Percentiles rank a stretch among this genome's conserved stretches.
phyloP scores from a whole-genome alignment of 2,329 filamentous ascomycete genomes.

The Neopestalotiopsis sp. region DNA sequence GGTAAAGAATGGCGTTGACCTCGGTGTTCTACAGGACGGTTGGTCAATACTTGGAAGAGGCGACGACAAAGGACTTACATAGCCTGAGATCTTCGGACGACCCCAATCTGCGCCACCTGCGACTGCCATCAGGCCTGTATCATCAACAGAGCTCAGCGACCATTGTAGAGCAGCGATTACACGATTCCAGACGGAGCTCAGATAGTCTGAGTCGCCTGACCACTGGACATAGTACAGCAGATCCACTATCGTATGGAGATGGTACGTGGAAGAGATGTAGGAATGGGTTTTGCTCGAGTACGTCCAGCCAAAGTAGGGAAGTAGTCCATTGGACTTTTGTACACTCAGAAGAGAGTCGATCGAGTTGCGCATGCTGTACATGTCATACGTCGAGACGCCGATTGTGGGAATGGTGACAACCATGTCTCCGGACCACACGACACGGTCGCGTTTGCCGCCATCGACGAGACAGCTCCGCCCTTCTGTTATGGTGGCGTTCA shows the following conservation, averaged over 20 bases:
- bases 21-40: too few species aligned
- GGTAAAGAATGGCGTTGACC: constrained; percentile 57
- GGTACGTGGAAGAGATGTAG: constrained; percentile 51
- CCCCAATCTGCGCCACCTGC: constrained; percentile 56
- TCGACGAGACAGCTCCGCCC: constrained; percentile 45
- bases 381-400: constrained; percentile 58
- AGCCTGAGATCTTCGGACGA: constrained; percentile 53
- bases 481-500: constrained; percentile 38
- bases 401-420: constrained; percentile 59
- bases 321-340: constrained; percentile 47
- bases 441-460: constrained; percentile 62
- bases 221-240: constrained; percentile 61
- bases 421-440: constrained; percentile 68
- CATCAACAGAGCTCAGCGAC: constrained; percentile 27
- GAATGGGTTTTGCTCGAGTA: constrained; percentile 29
- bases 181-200: constrained; percentile 37
- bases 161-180: constrained; percentile 37
- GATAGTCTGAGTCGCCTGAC: constrained; percentile 48
- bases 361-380: constrained; percentile 54
- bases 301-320: constrained; percentile 56
- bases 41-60: too few species aligned
- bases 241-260: constrained; percentile 59
- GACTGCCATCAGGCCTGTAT: constrained; percentile 50
- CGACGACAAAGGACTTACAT: constrained; percentile 25
- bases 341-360: constrained; percentile 52